Base-by-base conservation (phyloP, 1,139 yeast genomes). In the Wickerhamomyces sp. region DNA sequence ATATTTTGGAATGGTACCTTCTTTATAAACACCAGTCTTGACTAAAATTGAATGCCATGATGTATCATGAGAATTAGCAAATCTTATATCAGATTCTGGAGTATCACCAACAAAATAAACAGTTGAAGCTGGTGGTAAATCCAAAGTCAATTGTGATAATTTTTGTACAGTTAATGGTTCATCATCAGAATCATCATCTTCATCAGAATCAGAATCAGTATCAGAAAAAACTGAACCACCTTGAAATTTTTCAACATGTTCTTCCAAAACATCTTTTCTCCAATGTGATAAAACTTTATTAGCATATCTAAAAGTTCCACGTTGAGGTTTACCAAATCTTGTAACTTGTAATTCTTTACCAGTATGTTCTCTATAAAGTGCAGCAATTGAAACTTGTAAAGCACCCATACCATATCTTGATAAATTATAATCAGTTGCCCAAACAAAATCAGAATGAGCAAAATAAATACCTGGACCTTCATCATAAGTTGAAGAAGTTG, bases 351-450 rank as follows among this genome's bases (percentile, higher is more conserved):
- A 72, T 59, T 85, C 91, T 52, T 73, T 75, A 48, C 94, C 94
- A 6, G 94, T 85, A 60, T 83, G 90, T 60, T 85, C 94, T 60
- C 82, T 77, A 64, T 79, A 86, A 44, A 86, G 71, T 0, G 94
- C 95, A 45, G 91, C 90, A 61, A 84, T 81, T 14, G 93, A 83
- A 41, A 86, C 91, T 64, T 84, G 94, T 56, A 86, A 72, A 3
- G 95, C 95, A 52, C 95, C 95, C 94, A 86, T 86, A 52, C 95
- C 95, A 62, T 86, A 85, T 64, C 95, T 73, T 27, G 87, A 80
- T 51, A 85, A 73, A 55, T 79, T 82, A 62, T 86, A 86, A 63
- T 86, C 84, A 15, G 95, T 87, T 13, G 95, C 89, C 95, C 95
- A 86, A 48, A 86, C 86, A 59, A 86, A 84, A 65, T 86, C 95